These are phyloP conservation scores for Backusella tarrabulga DNA, from an alignment of 192 early-diverging fungal genomes.

Conservation along the genomic window DNA sequence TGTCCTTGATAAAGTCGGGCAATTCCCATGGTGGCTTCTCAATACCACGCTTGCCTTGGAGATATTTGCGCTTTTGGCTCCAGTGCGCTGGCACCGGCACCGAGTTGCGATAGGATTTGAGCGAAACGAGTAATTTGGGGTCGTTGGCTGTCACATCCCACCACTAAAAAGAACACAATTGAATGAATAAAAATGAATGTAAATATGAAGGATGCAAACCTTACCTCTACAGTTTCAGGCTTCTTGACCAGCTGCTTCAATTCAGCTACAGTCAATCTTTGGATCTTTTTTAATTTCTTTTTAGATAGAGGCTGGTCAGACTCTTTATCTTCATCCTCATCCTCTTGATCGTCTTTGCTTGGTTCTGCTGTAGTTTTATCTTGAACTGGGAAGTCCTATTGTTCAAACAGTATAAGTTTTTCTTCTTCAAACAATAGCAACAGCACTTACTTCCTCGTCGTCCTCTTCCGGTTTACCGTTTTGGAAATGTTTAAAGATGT, in stretches of 20 bases:
- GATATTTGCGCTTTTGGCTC: constrained; percentile 94
- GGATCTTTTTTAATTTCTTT: constrained; percentile 57
- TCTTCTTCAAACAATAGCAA: not conserved
- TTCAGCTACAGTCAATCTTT: constrained; percentile 79
- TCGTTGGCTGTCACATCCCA: constrained; percentile 91
- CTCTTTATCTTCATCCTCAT: constrained; percentile 29
- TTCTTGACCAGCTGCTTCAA: constrained; percentile 88
- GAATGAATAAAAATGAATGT: too few species aligned
- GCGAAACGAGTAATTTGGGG: constrained; percentile 82
- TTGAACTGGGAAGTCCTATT: constrained; percentile 12
- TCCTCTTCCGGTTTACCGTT: constrained; percentile 18
- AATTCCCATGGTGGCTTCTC: constrained; percentile 95
- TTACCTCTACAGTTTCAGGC: constrained; percentile 93
- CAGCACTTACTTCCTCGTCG: constrained; percentile 10
- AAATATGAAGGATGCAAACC: not conserved
- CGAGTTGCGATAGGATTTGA: constrained; percentile 92
- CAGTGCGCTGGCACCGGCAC: constrained; percentile 96
- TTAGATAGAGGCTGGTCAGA: constrained; percentile 42
- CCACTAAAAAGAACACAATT: constrained; percentile 48
- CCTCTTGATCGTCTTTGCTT: constrained; percentile 14
- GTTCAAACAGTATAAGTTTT: not conserved
- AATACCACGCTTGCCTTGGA: constrained; percentile 95
- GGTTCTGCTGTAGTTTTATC: not conserved
- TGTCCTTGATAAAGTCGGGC: constrained; percentile 96
- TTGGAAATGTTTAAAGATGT: constrained; percentile 36